phyloP scores from a whole-genome alignment of 2,329 filamentous ascomycete species.

The Neonectria coccinea region DNA sequence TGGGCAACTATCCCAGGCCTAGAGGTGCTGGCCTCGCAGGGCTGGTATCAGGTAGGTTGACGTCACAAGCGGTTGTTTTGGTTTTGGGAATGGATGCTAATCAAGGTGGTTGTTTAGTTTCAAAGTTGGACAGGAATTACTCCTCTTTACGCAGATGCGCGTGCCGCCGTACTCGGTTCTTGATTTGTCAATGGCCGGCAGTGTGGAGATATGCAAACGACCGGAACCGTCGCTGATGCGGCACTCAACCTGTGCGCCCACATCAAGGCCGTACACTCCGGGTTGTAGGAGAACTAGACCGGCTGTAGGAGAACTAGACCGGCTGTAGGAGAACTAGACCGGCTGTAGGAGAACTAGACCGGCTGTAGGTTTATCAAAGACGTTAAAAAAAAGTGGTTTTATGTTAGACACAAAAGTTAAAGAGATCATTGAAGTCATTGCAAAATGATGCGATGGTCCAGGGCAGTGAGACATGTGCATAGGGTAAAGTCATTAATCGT shows the following conservation, averaged over 20 bases:
- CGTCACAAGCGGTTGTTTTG: not conserved
- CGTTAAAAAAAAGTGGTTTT: not conserved
- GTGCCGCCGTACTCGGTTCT: conserved; percentile 66
- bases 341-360: no score
- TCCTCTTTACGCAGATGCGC: conserved; percentile 77
- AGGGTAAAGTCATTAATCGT: conserved; percentile 16
- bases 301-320: no score
- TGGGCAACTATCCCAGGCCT: conserved; percentile 90
- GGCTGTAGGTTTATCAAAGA: not conserved
- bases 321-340: no score
- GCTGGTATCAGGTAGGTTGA: conserved; percentile 80
- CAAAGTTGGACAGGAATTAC: conserved; percentile 86
- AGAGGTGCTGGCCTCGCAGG: conserved; percentile 91
- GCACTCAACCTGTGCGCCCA: not conserved
- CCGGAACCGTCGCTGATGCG: not conserved
- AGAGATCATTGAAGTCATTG: no score
- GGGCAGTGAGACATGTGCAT: not conserved
- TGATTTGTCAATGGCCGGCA: conserved; percentile 15
- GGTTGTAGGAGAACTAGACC: no score
- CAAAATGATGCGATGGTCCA: no score
- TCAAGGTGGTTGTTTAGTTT: conserved; percentile 63
- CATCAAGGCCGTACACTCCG: not conserved
- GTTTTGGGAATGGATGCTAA: conserved; percentile 30
- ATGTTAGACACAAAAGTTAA: not conserved
- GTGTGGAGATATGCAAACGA: conserved; percentile 12